Base-by-base conservation (phyloP, 108 stramenopile genomes). In the Licmophora abbreviata region DNA sequence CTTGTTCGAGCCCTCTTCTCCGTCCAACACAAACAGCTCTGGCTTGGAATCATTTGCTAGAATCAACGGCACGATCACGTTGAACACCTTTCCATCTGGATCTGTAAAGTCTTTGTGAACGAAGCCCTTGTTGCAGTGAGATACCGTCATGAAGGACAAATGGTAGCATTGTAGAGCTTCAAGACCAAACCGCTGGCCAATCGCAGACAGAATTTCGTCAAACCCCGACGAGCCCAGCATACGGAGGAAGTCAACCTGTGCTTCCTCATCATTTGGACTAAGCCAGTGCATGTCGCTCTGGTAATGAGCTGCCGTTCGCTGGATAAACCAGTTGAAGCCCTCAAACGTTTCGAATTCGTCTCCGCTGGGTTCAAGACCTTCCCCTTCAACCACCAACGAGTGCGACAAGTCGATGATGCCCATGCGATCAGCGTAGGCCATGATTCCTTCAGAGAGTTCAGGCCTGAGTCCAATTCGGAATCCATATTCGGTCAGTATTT, bases 251-350 rank as follows among this genome's bases (percentile, higher is more conserved):
- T 72, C 61, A 40, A 58, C 51, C 27, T 76, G 77, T 14, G 77
- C 48, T 22, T 48, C 33, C 21, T 69, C 74, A 60, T 85, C 71
- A 0, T 59, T 61, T 1, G 76, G 60, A 29, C 61, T 59, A 28
- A 81, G 63, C 71, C 77, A 85, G 45, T 85, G 83, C 71, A 85
- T 72, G 33, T 85, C 74, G 21, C 68, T 69, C 29, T 60, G 56
- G 75, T 77, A 85, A 31, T 70, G 27, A 22, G 14, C 8, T 4
- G 4, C 37, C 1, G 45, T 34, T 21, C 70, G 56, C 40, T 64
- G 63, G 20, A 40, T 2, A 3, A 40, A 4, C 38, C 38, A 40
- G 3, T 5, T 20, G 2, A 40, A 40, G 38, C 18, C 5, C 9
- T 35, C 34, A 35, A 35, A 35, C 15, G 38, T 40, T 40, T 2